Conservation (phyloP, 2,329 filamentous ascomycete species). For the Aureobasidium subglaciale region DNA sequence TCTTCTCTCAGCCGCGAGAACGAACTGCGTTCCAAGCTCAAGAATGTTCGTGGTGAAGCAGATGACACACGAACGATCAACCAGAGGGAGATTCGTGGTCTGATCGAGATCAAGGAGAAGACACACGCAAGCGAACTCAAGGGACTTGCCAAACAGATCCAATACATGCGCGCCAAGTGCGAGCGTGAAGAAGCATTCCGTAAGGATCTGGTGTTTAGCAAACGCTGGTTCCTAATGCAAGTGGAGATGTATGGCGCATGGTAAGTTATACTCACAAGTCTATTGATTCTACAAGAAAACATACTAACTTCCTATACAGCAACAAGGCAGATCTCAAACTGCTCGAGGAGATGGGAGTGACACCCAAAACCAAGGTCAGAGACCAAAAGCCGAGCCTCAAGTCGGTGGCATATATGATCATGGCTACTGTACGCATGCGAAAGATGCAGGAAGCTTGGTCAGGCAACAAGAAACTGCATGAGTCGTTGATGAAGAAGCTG, state of each 20-base stretch:
- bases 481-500: slow-evolving; percentile 39
- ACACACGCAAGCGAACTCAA: slow-evolving; percentile 68
- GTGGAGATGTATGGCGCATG: slow-evolving; percentile 81
- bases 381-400: slow-evolving; percentile 41
- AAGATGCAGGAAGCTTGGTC: slow-evolving; percentile 44
- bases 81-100: slow-evolving; percentile 26
- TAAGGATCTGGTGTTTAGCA: slow-evolving; percentile 74
- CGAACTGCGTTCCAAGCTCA: slow-evolving; percentile 30
- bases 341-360: slow-evolving; percentile 73
- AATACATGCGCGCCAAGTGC: slow-evolving; percentile 79
- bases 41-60: slow-evolving; percentile 20
- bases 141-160: slow-evolving; percentile 81
- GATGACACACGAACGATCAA: slow-evolving; percentile 20
- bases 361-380: slow-evolving; percentile 39
- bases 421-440: slow-evolving; percentile 47
- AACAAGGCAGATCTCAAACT: slow-evolving; percentile 87
- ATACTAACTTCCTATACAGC: slow-evolving; percentile 43
- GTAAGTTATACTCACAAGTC: slow-evolving; percentile 52
- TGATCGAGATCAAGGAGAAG: slow-evolving; percentile 47
- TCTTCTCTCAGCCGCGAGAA: slow-evolving; percentile 27
- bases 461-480: slow-evolving; percentile 43
- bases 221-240: slow-evolving; percentile 72
- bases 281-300: not conserved
- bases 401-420: slow-evolving; percentile 42
- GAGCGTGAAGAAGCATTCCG: slow-evolving; percentile 74